phyloP scores from a whole-genome alignment of 441 rosid genomes.

The Gossypium laxum region DNA sequence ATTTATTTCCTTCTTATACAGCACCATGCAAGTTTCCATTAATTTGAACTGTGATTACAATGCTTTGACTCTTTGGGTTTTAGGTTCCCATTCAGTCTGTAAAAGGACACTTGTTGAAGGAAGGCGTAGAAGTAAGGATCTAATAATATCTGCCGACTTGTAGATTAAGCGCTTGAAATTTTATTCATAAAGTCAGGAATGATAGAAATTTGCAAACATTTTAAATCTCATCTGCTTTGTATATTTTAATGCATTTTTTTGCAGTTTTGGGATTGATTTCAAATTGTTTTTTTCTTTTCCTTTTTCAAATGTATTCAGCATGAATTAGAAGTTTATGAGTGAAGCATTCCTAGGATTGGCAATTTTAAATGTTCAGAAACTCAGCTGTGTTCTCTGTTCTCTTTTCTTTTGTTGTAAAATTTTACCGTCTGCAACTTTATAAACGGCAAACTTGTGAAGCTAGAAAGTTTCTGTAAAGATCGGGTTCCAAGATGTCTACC shows the following conservation, averaged over 20 bases:
- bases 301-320: no score
- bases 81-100: constrained; percentile 75
- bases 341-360: neutral
- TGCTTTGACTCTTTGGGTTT: constrained; percentile 15
- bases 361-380: neutral
- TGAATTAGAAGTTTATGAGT: neutral
- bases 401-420: no score
- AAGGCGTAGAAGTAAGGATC: constrained; percentile 63
- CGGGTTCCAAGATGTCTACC: no score
- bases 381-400: no score
- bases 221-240: neutral
- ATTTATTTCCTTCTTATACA: neutral
- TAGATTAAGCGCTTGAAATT: neutral
- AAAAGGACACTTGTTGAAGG: constrained; percentile 59
- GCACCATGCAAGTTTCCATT: neutral
- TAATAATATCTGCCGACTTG: constrained; percentile 10
- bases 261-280: neutral
- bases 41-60: neutral
- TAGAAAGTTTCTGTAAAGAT: no score
- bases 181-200: neutral
- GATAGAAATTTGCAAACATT: neutral
- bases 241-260: neutral
- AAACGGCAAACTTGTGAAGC: no score
- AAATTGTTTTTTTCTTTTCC: neutral
- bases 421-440: no score